These are phyloP conservation scores for Nemania bipapillata DNA, from an alignment of 2,329 filamentous ascomycete species.

Conservation along the genomic window DNA sequence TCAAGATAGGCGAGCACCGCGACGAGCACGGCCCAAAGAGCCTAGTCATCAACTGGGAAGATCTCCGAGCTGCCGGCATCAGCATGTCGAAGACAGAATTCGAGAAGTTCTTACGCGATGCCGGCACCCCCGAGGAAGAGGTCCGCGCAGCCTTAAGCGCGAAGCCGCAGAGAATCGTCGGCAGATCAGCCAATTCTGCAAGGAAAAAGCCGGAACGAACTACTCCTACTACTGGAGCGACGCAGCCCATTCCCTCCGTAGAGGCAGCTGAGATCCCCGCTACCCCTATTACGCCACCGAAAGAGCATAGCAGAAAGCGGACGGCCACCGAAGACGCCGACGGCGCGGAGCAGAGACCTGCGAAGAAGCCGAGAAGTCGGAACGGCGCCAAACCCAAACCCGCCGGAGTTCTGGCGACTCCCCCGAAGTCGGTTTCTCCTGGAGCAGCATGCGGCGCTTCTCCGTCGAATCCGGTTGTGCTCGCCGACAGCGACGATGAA, in stretches of 20 bases:
- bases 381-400: too few species aligned
- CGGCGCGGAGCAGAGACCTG: too few species aligned
- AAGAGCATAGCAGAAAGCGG: constrained; percentile 1
- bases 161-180: background rate
- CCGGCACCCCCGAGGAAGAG: background rate
- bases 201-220: background rate
- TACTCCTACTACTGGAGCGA: background rate
- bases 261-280: background rate
- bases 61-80: constrained; percentile 18
- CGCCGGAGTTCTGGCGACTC: background rate
- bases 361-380: background rate
- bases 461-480: background rate
- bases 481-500: background rate
- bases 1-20: constrained; percentile 26
- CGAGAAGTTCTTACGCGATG: background rate
- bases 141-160: background rate
- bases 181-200: background rate
- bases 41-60: background rate
- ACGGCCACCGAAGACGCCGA: background rate
- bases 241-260: background rate
- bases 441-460: too few species aligned
- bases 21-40: background rate
- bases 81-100: constrained; percentile 15
- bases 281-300: background rate
- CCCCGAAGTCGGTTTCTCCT: background rate